phyloP scores from a whole-genome alignment of 805 yeast species.

The Ogataea neopini region DNA sequence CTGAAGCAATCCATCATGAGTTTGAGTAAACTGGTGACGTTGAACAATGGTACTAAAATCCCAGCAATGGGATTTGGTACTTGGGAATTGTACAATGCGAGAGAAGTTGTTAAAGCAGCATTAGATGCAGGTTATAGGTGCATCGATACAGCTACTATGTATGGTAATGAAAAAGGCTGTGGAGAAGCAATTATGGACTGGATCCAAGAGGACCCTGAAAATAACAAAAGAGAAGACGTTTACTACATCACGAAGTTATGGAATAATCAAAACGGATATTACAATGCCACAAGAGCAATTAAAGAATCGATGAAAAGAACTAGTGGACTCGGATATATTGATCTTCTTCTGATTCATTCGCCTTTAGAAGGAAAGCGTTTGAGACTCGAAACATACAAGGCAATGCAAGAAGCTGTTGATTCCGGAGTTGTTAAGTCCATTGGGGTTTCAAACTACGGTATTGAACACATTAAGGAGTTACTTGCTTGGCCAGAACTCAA shows the following conservation, averaged over 20 bases:
- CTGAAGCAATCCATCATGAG: conserved; percentile 6
- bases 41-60: conserved; percentile 55
- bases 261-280: conserved; percentile 65
- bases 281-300: conserved; percentile 58
- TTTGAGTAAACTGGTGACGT: conserved; percentile 32
- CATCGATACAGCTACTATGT: conserved; percentile 50
- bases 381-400: conserved; percentile 66
- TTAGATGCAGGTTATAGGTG: conserved; percentile 46
- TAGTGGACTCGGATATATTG: conserved; percentile 63
- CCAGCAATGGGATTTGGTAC: conserved; percentile 55
- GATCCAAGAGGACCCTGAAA: conserved; percentile 37
- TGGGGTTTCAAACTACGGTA: conserved; percentile 79
- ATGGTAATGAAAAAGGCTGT: conserved; percentile 50
- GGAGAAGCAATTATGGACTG: conserved; percentile 48
- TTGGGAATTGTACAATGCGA: conserved; percentile 43
- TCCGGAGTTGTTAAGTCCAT: conserved; percentile 60
- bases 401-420: conserved; percentile 71
- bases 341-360: conserved; percentile 65
- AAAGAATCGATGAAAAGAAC: conserved; percentile 53
- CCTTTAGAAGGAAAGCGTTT: conserved; percentile 50
- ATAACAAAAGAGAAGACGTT: conserved; percentile 50
- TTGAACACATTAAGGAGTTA: conserved; percentile 58
- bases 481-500: conserved; percentile 54
- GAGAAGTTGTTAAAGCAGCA: conserved; percentile 43
- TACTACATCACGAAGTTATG: conserved; percentile 73